Conservation (phyloP, 2,329 filamentous ascomycete genomes). For the Nemania serpens region DNA sequence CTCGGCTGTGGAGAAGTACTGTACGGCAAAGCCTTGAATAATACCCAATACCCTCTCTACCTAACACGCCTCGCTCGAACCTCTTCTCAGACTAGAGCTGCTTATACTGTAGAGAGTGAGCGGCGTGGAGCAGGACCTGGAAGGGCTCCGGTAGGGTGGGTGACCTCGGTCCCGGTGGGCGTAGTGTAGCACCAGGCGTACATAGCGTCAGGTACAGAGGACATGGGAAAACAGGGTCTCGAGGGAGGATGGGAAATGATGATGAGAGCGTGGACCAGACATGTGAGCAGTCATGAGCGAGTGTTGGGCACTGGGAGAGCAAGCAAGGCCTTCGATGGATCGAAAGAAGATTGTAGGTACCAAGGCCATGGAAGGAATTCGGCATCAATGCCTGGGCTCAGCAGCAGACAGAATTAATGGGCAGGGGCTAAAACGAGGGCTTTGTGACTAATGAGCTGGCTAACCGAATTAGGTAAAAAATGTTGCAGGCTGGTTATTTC, state of each 20-base stretch:
- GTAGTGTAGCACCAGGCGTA: conserved; percentile 16
- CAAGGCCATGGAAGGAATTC: conserved; percentile 12
- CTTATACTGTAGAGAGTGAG: conserved; percentile 17
- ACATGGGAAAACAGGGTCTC: conserved; percentile 19
- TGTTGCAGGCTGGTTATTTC: conserved; percentile 34
- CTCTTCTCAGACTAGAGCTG: conserved; percentile 20
- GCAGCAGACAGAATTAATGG: conserved; percentile 31
- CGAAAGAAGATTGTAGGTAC: no score
- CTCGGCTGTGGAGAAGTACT: conserved; percentile 39
- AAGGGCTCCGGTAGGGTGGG: conserved; percentile 10
- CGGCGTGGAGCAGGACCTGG: conserved; percentile 19
- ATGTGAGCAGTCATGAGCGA: neutral
- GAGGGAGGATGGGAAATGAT: conserved; percentile 31
- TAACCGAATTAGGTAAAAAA: conserved; percentile 25
- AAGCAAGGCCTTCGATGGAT: conserved; percentile 10
- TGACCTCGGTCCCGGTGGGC: conserved; percentile 18
- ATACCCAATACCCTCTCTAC: conserved; percentile 25
- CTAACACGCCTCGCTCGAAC: conserved; percentile 25
- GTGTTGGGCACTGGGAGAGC: conserved; percentile 5
- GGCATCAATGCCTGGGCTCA: conserved; percentile 33
- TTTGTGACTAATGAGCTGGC: conserved; percentile 34
- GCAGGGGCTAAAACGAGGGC: conserved; percentile 32
- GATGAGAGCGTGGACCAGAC: conserved; percentile 25
- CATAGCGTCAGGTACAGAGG: conserved; percentile 15
- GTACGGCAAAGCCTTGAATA: conserved; percentile 24